Base-by-base conservation (phyloP, 371 early-diverging fungal genomes). In the Gilbertella persicaria region DNA sequence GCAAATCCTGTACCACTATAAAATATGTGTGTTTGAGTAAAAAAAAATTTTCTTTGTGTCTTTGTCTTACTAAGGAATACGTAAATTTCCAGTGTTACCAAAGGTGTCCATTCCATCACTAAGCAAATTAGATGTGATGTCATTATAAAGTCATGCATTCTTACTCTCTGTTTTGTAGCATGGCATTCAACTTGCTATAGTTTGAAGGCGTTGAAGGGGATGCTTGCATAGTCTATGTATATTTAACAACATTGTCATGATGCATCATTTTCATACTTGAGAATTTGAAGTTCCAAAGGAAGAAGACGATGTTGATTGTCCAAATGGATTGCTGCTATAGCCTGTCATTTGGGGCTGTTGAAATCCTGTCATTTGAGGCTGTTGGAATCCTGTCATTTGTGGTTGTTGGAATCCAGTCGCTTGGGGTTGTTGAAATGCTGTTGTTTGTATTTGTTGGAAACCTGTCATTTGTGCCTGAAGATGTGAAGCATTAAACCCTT, bases 31-130 rank as follows among this genome's bases (percentile, higher is more conserved):
- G 17, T 29, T 23, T 23, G 14, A 36, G 2, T 26, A 44, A 52
- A 40, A 24, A 40, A 6, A n/a, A 30, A 19, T 29, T 25, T 21
- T 7, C 23, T 24, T 40, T 13, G 13, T 19, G 20, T 24, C 35
- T 45, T 14, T 26, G 14, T 64, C 70, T 62, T 75, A 75, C 73
- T 57, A 42, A 30, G 81, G 79, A 20, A 80, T 60, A 48, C 81
- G 81, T 14, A 75, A 64, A 61, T 71, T 70, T n/a, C 79, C 79
- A 19, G 53, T 54, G 58, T 78, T 77, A 50, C 81, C 79, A 53
- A 80, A 80, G 2, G 75, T 77, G 46, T 80, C 81, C 60, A 71
- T 68, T n/a, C 81, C 81, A 43, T 74, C 75, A 10, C 78, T 75
- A 47, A 37, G 41, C 16, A 28, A 45, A 33, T 8, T 12, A 33